Conservation (phyloP, 192 early-diverging fungal species). For the Gonapodya prolifera region DNA sequence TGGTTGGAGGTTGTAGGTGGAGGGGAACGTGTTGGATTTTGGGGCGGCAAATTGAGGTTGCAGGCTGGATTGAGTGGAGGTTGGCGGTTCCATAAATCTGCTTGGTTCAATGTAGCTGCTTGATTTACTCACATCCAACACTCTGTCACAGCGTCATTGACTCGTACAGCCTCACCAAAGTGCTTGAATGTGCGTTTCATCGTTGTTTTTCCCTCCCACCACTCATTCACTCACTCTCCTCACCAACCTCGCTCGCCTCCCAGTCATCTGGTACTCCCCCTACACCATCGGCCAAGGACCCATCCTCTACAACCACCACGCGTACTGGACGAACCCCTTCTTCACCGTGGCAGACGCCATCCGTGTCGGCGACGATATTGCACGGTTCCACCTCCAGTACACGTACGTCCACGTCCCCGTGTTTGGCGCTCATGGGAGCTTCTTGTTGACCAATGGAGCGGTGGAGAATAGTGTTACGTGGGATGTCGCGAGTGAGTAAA, state of each 20-base stretch:
- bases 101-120: not conserved
- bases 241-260: too few relatives aligned
- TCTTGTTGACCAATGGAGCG: conserved; percentile 33
- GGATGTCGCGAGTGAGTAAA: conserved; percentile 26
- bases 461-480: conserved; percentile 42
- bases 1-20: too few relatives aligned
- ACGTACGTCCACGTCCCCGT: conserved; percentile 38
- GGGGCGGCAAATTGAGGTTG: too few relatives aligned
- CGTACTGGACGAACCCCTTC: conserved; percentile 40
- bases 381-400: conserved; percentile 44
- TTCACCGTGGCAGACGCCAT: conserved; percentile 44
- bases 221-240: too few relatives aligned
- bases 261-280: conserved; percentile 37
- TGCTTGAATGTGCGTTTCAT: conserved; percentile 22
- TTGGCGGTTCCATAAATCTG: not conserved
- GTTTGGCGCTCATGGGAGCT: conserved; percentile 43
- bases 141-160: conserved; percentile 29
- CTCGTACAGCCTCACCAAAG: conserved; percentile 31
- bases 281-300: conserved; percentile 41
- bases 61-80: too few relatives aligned
- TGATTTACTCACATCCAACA: not conserved
- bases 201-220: too few relatives aligned
- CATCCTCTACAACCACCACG: conserved; percentile 46
- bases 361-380: conserved; percentile 41
- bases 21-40: too few relatives aligned